A percentile compares a stretch with the other conserved stretches of the same genome.
phyloP scores from a whole-genome alignment of 208 protist genomes.

The Crithidia sp. region DNA sequence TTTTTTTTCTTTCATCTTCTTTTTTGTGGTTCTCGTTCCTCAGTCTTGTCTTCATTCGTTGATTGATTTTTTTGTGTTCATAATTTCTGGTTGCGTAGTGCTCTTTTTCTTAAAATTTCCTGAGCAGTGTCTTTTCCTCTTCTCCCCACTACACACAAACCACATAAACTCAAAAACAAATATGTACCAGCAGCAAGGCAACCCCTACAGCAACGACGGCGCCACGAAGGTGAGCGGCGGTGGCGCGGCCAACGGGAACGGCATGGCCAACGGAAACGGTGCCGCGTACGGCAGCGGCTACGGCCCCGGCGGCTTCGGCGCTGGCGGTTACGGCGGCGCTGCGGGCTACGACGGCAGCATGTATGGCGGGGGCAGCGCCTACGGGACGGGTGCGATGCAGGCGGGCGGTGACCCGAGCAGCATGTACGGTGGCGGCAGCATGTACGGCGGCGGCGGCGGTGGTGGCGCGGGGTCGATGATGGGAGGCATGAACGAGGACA shows the following conservation, averaged over 20 bases:
- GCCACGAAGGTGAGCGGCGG: constrained; percentile 26
- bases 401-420: constrained; percentile 21
- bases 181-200: constrained; percentile 18
- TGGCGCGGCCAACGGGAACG: not conserved
- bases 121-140: too few relatives aligned
- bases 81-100: not conserved
- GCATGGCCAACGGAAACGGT: constrained; percentile 15
- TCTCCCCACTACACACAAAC: not conserved
- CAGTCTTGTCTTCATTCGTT: not conserved
- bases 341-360: constrained; percentile 27
- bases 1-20: not conserved
- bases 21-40: constrained; percentile 2
- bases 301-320: constrained; percentile 23
- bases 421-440: constrained; percentile 51
- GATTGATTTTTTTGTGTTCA: not conserved
- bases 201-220: constrained; percentile 30
- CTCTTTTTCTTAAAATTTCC: not conserved
- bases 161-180: not conserved
- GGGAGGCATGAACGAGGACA: constrained; percentile 39
- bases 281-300: constrained; percentile 27
- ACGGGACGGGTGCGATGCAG: constrained; percentile 8
- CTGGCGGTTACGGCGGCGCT: constrained; percentile 25
- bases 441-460: constrained; percentile 35
- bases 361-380: constrained; percentile 38
- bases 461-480: constrained; percentile 31